Evolutionary conservation across 2,329 filamentous ascomycete species (phyloP).

Genomic region (Elsinoe arachidis): DNA sequence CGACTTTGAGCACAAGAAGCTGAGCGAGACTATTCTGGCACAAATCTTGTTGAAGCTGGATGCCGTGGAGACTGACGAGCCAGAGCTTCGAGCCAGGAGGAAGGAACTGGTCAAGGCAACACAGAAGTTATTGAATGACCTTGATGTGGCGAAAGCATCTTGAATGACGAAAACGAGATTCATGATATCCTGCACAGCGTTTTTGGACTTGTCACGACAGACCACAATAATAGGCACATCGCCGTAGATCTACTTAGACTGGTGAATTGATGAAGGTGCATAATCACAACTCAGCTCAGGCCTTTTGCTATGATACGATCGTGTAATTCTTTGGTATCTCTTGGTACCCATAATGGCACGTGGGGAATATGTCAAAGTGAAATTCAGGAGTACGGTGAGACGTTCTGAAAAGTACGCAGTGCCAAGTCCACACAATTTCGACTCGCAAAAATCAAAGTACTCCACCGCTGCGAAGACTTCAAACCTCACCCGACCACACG

Average conservation of each 20-base stretch:
- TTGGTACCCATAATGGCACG: not conserved
- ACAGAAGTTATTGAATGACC: slow-evolving; percentile 54
- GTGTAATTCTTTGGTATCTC: too few species aligned
- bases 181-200: not conserved
- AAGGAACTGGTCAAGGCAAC: slow-evolving; percentile 67
- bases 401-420: not conserved
- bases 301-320: too few species aligned
- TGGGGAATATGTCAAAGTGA: not conserved
- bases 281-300: too few species aligned
- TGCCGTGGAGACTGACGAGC: slow-evolving; percentile 62
- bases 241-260: too few species aligned
- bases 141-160: slow-evolving; percentile 44
- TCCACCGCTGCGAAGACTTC: not conserved
- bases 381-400: not conserved
- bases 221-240: not conserved
- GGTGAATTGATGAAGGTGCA: too few species aligned
- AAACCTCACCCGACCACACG: not conserved
- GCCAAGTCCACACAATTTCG: slow-evolving; percentile 5
- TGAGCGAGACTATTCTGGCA: slow-evolving; percentile 68
- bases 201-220: not conserved
- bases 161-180: not conserved
- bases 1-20: slow-evolving; percentile 63
- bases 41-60: slow-evolving; percentile 71
- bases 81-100: slow-evolving; percentile 54
- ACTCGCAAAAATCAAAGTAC: not conserved